These are phyloP conservation scores for Stephanodiscus minutulus DNA, from an alignment of 108 stramenopile genomes.

Conservation along the genomic window DNA sequence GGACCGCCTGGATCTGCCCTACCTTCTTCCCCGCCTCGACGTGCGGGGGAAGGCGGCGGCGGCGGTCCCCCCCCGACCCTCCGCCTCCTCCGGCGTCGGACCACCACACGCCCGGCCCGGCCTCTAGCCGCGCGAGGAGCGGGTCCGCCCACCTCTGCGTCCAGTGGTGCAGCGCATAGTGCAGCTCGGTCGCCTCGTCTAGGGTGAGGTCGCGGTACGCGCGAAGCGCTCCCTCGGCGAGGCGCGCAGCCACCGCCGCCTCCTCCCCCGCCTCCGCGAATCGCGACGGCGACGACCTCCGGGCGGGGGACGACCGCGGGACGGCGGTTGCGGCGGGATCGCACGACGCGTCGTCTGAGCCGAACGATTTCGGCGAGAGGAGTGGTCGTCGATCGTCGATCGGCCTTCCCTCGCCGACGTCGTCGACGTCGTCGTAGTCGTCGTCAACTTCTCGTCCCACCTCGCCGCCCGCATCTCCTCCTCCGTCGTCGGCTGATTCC, in stretches of 20 bases:
- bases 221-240: constrained; percentile 82
- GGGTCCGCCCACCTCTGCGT: constrained; percentile 79
- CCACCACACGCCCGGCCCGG: constrained; percentile 78
- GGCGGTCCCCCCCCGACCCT: too few relatives aligned
- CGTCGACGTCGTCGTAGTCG: not conserved
- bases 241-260: constrained; percentile 72
- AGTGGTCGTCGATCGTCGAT: not conserved
- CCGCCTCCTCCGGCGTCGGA: too few relatives aligned
- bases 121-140: constrained; percentile 75
- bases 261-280: constrained; percentile 9
- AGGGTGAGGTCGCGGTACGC: constrained; percentile 83
- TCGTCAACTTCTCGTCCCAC: not conserved
- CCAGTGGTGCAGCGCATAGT: constrained; percentile 74
- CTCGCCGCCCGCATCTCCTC: not conserved
- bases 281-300: not conserved
- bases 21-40: constrained; percentile 66
- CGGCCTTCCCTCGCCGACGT: not conserved
- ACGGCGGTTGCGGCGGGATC: not conserved
- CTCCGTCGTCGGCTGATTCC: not conserved
- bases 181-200: constrained; percentile 80
- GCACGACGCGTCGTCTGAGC: not conserved
- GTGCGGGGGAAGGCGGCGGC: constrained; percentile 45
- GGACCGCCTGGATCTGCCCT: constrained; percentile 83
- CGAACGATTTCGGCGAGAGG: constrained; percentile 6
- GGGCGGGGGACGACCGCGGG: constrained; percentile 12